Evolutionary conservation across 192 early-diverging fungal genomes (phyloP).

Genomic region (Coemansia sp.): DNA sequence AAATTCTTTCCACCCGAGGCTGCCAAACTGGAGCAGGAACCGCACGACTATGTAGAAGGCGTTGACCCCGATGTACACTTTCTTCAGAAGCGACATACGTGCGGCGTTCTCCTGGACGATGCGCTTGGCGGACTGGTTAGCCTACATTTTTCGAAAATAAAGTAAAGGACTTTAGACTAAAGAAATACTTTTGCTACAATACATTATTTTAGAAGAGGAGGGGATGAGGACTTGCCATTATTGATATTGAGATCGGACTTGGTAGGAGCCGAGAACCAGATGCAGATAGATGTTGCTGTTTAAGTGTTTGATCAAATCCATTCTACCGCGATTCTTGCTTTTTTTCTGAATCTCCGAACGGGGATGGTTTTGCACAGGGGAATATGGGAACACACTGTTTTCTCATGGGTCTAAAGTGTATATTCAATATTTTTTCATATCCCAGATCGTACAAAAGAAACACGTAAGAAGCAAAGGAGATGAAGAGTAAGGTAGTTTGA

Average conservation of each 20-base stretch:
- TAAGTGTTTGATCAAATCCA: too few species aligned
- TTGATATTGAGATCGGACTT: not conserved
- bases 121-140: constrained; percentile 47
- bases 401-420: too few species aligned
- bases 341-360: too few species aligned
- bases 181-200: too few species aligned
- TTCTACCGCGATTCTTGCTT: too few species aligned
- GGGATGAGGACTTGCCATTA: not conserved
- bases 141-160: constrained; percentile 2
- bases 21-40: constrained; percentile 35
- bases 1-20: constrained; percentile 31
- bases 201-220: too few species aligned
- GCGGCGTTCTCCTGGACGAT: constrained; percentile 43
- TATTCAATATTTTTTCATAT: too few species aligned
- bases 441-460: not conserved
- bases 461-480: not conserved
- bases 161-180: not conserved
- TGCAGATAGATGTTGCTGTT: too few species aligned
- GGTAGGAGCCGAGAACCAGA: too few species aligned
- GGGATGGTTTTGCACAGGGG: too few species aligned
- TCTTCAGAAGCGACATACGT: constrained; percentile 32
- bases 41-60: constrained; percentile 34
- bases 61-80: constrained; percentile 29
- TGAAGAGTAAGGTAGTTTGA: not conserved
- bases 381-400: too few species aligned